A percentile compares a stretch with the other conserved stretches of the same genome.
These are phyloP conservation scores for Parietaria judaica DNA, from an alignment of 306 rosid genomes.

Conservation along the genomic window DNA sequence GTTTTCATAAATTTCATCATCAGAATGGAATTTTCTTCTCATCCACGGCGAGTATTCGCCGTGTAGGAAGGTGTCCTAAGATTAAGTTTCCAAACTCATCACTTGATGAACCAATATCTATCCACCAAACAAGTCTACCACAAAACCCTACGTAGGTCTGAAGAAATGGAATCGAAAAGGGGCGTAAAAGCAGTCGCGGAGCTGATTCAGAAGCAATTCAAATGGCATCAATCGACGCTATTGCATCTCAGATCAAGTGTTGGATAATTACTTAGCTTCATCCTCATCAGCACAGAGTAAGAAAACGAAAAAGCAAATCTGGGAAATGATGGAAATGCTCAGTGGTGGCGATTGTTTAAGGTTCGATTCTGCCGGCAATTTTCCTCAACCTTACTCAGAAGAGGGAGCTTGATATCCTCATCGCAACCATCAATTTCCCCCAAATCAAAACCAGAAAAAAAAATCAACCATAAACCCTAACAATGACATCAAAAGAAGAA, in stretches of 20 bases:
- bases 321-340: slow-evolving; percentile 31
- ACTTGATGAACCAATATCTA: not conserved
- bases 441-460: not conserved
- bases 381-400: slow-evolving; percentile 63
- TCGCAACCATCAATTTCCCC: slow-evolving; percentile 34
- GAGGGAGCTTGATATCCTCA: slow-evolving; percentile 76
- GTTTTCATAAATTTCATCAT: slow-evolving; percentile 15
- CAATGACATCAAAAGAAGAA: not conserved
- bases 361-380: slow-evolving; percentile 76
- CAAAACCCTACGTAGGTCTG: not conserved
- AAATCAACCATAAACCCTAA: not conserved
- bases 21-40: slow-evolving; percentile 37
- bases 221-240: slow-evolving; percentile 23
- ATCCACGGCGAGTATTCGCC: slow-evolving; percentile 25
- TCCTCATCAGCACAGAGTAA: slow-evolving; percentile 18
- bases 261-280: slow-evolving; percentile 36
- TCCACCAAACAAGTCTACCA: not conserved
- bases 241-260: slow-evolving; percentile 42
- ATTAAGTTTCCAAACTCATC: slow-evolving; percentile 26
- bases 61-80: slow-evolving; percentile 53
- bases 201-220: slow-evolving; percentile 29
- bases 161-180: too few relatives aligned
- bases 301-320: not conserved
- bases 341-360: slow-evolving; percentile 42
- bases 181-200: too few relatives aligned